A percentile compares a stretch with the other conserved stretches of the same genome.
phyloP scores from a whole-genome alignment of 345 rosid genomes.

The Melastoma malabathricum region DNA sequence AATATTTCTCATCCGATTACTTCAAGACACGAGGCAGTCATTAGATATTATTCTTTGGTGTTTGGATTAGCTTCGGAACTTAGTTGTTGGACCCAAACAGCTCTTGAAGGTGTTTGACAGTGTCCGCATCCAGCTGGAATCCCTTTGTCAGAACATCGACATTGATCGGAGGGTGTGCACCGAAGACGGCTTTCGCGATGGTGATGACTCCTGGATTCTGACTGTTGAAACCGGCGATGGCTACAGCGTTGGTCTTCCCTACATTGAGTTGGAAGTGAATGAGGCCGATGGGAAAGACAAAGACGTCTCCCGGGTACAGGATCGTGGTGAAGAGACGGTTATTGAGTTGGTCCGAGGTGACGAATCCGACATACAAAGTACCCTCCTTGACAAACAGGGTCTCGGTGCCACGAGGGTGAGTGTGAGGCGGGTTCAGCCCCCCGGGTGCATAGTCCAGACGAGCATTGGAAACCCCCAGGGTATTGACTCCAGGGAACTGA shows the following conservation, averaged over 20 bases:
- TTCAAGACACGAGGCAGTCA: no score
- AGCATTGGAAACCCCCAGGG: conserved; percentile 14
- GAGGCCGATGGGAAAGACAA: conserved; percentile 25
- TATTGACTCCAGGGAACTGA: conserved; percentile 15
- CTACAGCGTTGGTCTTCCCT: conserved; percentile 20
- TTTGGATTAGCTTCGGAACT: no score
- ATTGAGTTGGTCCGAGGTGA: conserved; percentile 11
- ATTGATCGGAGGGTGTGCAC: conserved; percentile 9
- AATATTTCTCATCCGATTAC: no score
- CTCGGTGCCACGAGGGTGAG: conserved; percentile 26
- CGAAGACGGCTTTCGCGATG: conserved; percentile 13
- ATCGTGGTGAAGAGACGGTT: conserved; percentile 11
- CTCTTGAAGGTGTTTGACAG: conserved; percentile 15
- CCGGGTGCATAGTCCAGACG: conserved; percentile 15
- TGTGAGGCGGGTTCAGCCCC: conserved; percentile 31
- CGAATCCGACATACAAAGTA: conserved; percentile 18
- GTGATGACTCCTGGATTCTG: conserved; percentile 18
- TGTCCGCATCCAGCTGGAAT: conserved; percentile 16
- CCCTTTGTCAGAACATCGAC: conserved; percentile 20
- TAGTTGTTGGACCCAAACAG: conserved; percentile 11
- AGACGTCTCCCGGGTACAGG: conserved; percentile 12
- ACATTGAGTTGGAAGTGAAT: conserved; percentile 25
- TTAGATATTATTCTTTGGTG: background rate
- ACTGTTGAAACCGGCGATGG: conserved; percentile 15
- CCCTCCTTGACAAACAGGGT: conserved; percentile 20